Evolutionary conservation across 495 filamentous ascomycete genomes (phyloP).

Genomic region (Penicillium dipodomyicola): DNA sequence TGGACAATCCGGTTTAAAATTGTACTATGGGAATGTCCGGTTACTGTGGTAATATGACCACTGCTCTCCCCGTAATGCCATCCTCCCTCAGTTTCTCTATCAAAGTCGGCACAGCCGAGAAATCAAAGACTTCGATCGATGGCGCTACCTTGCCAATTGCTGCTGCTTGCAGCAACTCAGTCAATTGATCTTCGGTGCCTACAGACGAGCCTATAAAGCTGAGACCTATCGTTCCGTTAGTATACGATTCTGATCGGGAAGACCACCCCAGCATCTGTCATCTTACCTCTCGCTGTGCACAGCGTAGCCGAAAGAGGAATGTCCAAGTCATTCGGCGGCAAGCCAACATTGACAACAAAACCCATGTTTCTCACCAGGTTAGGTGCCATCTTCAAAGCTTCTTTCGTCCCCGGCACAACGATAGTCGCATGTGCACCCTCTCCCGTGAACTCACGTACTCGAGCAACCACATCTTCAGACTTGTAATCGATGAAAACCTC

Average conservation of each 20-base stretch:
- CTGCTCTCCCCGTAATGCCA: slow-evolving; percentile 25
- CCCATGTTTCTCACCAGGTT: slow-evolving; percentile 32
- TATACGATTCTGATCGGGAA: neutral
- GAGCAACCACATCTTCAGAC: slow-evolving; percentile 26
- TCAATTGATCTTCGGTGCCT: slow-evolving; percentile 30
- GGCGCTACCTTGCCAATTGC: slow-evolving; percentile 23
- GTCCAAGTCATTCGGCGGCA: slow-evolving; percentile 30
- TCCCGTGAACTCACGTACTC: slow-evolving; percentile 28
- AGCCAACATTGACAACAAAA: slow-evolving; percentile 28
- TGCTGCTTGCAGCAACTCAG: slow-evolving; percentile 23
- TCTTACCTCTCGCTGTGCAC: slow-evolving; percentile 31
- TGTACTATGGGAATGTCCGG: neutral
- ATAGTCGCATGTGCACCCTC: slow-evolving; percentile 37
- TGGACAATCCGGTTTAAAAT: neutral
- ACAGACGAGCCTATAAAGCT: slow-evolving; percentile 32
- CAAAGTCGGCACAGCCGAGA: slow-evolving; percentile 21
- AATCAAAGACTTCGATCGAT: slow-evolving; percentile 24
- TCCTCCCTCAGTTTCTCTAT: slow-evolving; percentile 21
- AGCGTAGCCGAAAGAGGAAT: slow-evolving; percentile 30
- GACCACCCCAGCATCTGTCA: neutral
- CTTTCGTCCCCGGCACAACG: slow-evolving; percentile 27
- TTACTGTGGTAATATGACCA: slow-evolving; percentile 23
- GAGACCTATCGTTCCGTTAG: slow-evolving; percentile 24
- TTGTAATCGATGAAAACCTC: slow-evolving; percentile 33
- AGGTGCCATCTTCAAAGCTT: slow-evolving; percentile 27